phyloP scores from a whole-genome alignment of 2,329 filamentous ascomycete genomes.

The Calonectria pauciramosa region DNA sequence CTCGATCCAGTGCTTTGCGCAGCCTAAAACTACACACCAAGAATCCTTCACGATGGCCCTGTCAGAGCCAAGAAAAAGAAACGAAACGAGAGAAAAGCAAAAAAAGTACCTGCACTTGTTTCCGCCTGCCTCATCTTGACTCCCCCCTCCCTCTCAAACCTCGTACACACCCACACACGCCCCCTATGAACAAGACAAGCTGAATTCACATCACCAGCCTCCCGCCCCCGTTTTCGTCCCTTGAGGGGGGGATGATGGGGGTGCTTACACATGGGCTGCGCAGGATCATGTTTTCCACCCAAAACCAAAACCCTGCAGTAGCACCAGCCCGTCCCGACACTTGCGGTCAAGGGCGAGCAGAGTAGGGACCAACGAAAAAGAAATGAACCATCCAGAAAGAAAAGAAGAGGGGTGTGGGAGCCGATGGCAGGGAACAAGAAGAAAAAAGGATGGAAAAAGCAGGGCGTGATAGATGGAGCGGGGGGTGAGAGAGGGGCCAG shows the following conservation, averaged over 20 bases:
- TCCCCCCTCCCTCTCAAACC: not conserved
- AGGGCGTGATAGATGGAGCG: constrained; percentile 1
- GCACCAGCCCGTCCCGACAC: not conserved
- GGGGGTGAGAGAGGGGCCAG: not conserved
- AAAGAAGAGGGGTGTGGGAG: constrained; percentile 5
- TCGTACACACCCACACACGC: not conserved
- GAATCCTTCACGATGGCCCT: constrained; percentile 3
- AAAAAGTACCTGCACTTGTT: constrained; percentile 4
- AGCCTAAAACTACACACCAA: constrained; percentile 13
- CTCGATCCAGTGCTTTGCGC: not conserved
- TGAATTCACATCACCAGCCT: constrained; percentile 16
- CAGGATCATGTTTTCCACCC: constrained; percentile 4
- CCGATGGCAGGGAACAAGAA: not conserved
- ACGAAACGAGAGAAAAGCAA: not conserved
- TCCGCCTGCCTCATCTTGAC: constrained; percentile 10
- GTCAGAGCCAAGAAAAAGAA: constrained; percentile 8
- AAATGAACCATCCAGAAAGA: constrained; percentile 4
- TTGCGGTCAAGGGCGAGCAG: constrained; percentile 3
- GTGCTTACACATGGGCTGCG: not conserved
- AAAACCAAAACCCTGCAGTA: constrained; percentile 10
- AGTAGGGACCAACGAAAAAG: not conserved
- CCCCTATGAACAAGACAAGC: not conserved
- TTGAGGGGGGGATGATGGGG: not conserved
- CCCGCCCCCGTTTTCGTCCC: not conserved
- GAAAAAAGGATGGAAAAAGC: not conserved